Base-by-base conservation (phyloP, 495 filamentous ascomycete species). In the Aspergillus diversus region DNA sequence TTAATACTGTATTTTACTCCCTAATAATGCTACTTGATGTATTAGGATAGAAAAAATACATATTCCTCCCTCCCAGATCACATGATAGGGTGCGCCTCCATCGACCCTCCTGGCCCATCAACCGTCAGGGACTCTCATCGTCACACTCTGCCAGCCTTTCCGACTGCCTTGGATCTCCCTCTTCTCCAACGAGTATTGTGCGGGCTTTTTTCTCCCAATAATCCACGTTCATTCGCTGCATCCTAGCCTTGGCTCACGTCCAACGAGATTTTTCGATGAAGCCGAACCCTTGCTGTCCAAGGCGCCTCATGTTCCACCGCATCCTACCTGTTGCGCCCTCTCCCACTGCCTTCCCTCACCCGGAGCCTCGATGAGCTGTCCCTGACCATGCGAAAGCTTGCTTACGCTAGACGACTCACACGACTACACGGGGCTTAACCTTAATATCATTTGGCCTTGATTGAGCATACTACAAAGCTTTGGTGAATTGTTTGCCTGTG, bases 351-450 rank as follows among this genome's bases (percentile, higher is more conserved):
- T 53, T 42, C 63, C 33, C 33, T 60, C 47, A 57, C 50, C 59
- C 37, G 27, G 59, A 34, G 34, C 51, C 56, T 51, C 59, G 62
- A 59, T 67, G 67, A 69, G 63, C 54, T 63, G 67, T 65, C 62
- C 61, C 49, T 63, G 61, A 59, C 35, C 33, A 65, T 69, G 65
- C 63, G 57, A 51, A 57, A 52, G 31, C 59, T 47, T 50, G 47
- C 49, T 42, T 15, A 35, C 33, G 43, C 46, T 59, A 46, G 51
- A 43, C 59, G 33, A 42, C 49, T 54, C 16, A 35, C 53, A 51
- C 48, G 27, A 55, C 59, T 62, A 46, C 59, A 61, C 62, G 34
- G 60, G 35, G 48, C 17, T 54, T 63, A 31, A 39, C 34, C 47
- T 59, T 56, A 61, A 62, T 50, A 21, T 52, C 46, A 59, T 57